Percentiles rank a stretch among this genome's conserved stretches.
Evolutionary conservation across 163 green algal genomes (phyloP).

Genomic region (Chlorella variabilis): DNA sequence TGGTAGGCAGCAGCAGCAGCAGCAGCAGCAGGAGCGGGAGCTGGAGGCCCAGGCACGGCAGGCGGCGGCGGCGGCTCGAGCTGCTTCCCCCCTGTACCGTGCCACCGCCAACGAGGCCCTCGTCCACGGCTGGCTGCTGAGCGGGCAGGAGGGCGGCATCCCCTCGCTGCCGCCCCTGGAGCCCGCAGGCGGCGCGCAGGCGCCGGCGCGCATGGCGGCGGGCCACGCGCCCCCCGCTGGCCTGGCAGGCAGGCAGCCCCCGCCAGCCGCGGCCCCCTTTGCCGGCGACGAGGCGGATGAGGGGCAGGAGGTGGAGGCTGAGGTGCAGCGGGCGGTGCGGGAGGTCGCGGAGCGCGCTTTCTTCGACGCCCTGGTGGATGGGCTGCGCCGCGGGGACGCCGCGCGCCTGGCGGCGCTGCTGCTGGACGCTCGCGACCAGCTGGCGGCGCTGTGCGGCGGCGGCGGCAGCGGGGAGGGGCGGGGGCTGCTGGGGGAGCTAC

Average conservation of each 20-base stretch:
- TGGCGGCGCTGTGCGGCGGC: conserved; percentile 38
- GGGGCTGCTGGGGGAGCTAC: conserved; percentile 28
- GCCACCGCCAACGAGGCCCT: conserved; percentile 38
- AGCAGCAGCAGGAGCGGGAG: not conserved
- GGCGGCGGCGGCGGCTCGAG: not conserved
- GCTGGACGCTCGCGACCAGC: conserved; percentile 40
- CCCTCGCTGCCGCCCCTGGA: conserved; percentile 5
- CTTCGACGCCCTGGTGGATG: conserved; percentile 39
- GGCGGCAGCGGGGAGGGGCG: conserved; percentile 6
- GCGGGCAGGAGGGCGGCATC: conserved; percentile 17
- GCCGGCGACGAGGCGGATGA: not conserved
- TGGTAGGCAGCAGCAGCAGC: too few species aligned
- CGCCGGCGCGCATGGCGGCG: not conserved
- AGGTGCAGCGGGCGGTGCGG: not conserved
- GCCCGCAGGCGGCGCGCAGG: not conserved
- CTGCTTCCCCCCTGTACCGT: not conserved
- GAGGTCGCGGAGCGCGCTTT: conserved; percentile 24
- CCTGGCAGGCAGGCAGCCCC: not conserved
- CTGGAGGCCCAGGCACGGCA: not conserved
- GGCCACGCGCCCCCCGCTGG: not conserved
- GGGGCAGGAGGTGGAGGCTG: not conserved
- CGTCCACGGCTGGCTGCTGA: conserved; percentile 38
- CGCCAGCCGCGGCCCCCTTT: not conserved
- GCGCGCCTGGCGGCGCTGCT: conserved; percentile 39
- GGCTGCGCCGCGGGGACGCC: conserved; percentile 18